Percentiles rank a stretch among this genome's conserved stretches.
phyloP scores from a whole-genome alignment of 2,329 filamentous ascomycete species.

The Talaromyces atroroseus region DNA sequence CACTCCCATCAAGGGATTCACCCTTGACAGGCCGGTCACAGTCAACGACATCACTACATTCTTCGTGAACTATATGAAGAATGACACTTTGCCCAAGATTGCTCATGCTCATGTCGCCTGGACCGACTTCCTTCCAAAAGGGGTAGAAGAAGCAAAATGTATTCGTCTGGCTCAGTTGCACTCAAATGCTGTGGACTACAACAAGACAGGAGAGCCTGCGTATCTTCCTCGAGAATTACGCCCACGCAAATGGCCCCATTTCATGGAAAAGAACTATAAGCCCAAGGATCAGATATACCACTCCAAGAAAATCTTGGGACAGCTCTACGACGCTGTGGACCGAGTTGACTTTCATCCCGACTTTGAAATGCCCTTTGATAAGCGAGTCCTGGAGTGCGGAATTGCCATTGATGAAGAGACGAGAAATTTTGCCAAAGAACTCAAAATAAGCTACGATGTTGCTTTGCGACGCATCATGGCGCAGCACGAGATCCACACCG shows the following conservation, averaged over 20 bases:
- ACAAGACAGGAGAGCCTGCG: slow-evolving; percentile 80
- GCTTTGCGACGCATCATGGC: slow-evolving; percentile 74
- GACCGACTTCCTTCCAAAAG: slow-evolving; percentile 58
- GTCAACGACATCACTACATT: slow-evolving; percentile 73
- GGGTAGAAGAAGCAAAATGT: slow-evolving; percentile 66
- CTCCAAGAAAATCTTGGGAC: slow-evolving; percentile 68
- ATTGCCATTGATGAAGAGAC: slow-evolving; percentile 53
- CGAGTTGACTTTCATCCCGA: slow-evolving; percentile 64
- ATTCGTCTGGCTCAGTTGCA: slow-evolving; percentile 72
- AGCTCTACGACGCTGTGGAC: slow-evolving; percentile 73
- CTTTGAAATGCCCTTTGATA: slow-evolving; percentile 70
- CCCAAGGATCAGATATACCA: slow-evolving; percentile 50
- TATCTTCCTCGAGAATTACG: slow-evolving; percentile 57
- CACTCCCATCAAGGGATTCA: slow-evolving; percentile 51
- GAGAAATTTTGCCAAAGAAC: slow-evolving; percentile 53
- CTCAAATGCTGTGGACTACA: slow-evolving; percentile 88
- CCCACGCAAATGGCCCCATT: slow-evolving; percentile 72
- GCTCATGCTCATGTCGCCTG: slow-evolving; percentile 75
- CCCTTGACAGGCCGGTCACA: slow-evolving; percentile 58
- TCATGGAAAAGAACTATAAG: slow-evolving; percentile 66
- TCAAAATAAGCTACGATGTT: slow-evolving; percentile 76
- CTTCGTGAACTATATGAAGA: slow-evolving; percentile 90
- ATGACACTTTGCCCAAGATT: slow-evolving; percentile 73
- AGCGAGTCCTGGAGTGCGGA: slow-evolving; percentile 59
- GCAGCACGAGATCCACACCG: slow-evolving; percentile 74